phyloP scores from a whole-genome alignment of 805 yeast genomes.

The Spathaspora passalidarum region DNA sequence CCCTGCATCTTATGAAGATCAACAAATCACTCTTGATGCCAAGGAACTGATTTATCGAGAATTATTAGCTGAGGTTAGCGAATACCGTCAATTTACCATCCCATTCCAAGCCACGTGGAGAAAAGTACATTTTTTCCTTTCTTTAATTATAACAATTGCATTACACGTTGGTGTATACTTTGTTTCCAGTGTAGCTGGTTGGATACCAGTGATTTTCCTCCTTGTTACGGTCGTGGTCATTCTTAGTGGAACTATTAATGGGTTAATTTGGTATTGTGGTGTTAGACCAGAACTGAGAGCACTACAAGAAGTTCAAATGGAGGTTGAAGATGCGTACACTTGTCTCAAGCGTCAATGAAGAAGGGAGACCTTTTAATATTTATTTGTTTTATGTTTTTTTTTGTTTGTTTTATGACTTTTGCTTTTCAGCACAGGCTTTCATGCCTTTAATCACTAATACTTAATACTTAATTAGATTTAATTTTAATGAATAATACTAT shows the following conservation, averaged over 20 bases:
- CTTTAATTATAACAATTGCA: conserved; percentile 37
- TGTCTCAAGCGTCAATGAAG: background rate
- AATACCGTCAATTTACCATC: conserved; percentile 45
- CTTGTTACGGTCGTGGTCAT: conserved; percentile 53
- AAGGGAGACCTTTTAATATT: background rate
- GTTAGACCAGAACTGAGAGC: conserved; percentile 81
- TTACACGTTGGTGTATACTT: conserved; percentile 59
- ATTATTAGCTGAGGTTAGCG: conserved; percentile 22
- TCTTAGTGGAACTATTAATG: conserved; percentile 69
- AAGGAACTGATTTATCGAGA: conserved; percentile 36
- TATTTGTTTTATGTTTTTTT: background rate
- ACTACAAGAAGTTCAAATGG: conserved; percentile 67
- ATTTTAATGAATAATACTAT: conserved; percentile 1
- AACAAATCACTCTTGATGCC: conserved; percentile 5
- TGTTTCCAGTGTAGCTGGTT: conserved; percentile 51
- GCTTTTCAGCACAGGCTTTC: background rate
- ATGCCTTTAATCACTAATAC: conserved; percentile 1
- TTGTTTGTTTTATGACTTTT: background rate
- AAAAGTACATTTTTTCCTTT: conserved; percentile 55
- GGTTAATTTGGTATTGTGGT: conserved; percentile 73
- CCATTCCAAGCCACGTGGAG: conserved; percentile 66
- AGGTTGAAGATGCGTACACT: conserved; percentile 44
- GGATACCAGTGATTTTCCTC: conserved; percentile 68
- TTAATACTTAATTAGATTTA: conserved; percentile 4
- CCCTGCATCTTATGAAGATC: conserved; percentile 6